These are phyloP conservation scores for Glomus cerebriforme DNA, from an alignment of 192 early-diverging fungal genomes.

Conservation along the genomic window DNA sequence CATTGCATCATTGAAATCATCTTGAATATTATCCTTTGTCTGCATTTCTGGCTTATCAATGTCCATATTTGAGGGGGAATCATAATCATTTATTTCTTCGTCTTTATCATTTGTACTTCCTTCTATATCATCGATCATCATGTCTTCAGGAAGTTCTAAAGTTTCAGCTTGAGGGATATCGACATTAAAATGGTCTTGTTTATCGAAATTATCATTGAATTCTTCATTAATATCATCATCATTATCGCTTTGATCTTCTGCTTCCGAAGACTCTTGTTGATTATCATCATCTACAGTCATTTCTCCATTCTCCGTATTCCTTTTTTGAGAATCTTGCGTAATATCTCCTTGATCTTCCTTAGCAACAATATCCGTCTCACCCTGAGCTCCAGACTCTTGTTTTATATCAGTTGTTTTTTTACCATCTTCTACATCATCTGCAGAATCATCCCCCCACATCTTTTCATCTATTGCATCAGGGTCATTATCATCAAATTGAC, in stretches of 20 bases:
- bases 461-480: conserved; percentile 94
- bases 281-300: conserved; percentile 50
- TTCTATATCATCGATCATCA: conserved; percentile 69
- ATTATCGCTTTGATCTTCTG: conserved; percentile 37
- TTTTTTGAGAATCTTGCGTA: conserved; percentile 44
- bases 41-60: conserved; percentile 41
- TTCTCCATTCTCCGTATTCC: conserved; percentile 19
- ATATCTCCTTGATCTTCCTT: conserved; percentile 59
- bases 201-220: conserved; percentile 48
- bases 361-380: conserved; percentile 66
- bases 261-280: conserved; percentile 49
- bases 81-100: conserved; percentile 44
- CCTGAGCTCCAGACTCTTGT: conserved; percentile 46
- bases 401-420: conserved; percentile 71
- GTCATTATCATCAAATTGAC: conserved; percentile 84
- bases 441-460: conserved; percentile 91
- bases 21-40: conserved; percentile 31
- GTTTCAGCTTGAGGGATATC: conserved; percentile 73
- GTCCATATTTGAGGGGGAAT: conserved; percentile 46
- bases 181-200: conserved; percentile 54
- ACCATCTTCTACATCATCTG: conserved; percentile 58
- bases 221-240: conserved; percentile 54
- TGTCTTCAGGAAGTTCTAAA: conserved; percentile 75
- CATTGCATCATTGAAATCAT: conserved; percentile 20
- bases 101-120: conserved; percentile 54